These are phyloP conservation scores for Colletotrichum gloeosporioides DNA, from an alignment of 2,329 filamentous ascomycete species.

Conservation along the genomic window DNA sequence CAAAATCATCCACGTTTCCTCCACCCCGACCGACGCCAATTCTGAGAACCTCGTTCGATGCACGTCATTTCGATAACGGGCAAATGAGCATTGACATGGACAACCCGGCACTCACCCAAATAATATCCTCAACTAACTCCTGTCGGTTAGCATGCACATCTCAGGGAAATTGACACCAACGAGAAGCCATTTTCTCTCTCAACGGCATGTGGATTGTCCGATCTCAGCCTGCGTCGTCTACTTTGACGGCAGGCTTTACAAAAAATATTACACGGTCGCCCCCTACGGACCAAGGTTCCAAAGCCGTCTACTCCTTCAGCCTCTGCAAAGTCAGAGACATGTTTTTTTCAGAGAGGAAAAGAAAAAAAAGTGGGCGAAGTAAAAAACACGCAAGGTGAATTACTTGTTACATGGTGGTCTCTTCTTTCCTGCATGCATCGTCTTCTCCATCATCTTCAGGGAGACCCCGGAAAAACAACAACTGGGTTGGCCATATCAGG, in stretches of 20 bases:
- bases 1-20: neutral
- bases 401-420: constrained; percentile 20
- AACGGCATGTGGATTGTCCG: constrained; percentile 1
- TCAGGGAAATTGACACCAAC: neutral
- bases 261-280: constrained; percentile 9
- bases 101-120: neutral
- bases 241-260: neutral
- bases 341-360: neutral
- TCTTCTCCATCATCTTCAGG: neutral
- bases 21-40: neutral
- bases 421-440: constrained; percentile 12
- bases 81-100: neutral
- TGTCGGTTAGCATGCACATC: neutral
- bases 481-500: constrained; percentile 1
- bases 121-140: neutral
- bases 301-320: neutral
- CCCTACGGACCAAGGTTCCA: neutral
- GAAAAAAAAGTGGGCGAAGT: neutral
- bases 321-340: neutral
- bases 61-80: neutral
- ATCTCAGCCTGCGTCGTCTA: neutral
- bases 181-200: neutral
- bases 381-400: constrained; percentile 14
- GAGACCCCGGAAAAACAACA: constrained; percentile 7
- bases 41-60: neutral